These are phyloP conservation scores for Nectriaceae sp. DNA, from an alignment of 2,329 filamentous ascomycete species.

Conservation along the genomic window DNA sequence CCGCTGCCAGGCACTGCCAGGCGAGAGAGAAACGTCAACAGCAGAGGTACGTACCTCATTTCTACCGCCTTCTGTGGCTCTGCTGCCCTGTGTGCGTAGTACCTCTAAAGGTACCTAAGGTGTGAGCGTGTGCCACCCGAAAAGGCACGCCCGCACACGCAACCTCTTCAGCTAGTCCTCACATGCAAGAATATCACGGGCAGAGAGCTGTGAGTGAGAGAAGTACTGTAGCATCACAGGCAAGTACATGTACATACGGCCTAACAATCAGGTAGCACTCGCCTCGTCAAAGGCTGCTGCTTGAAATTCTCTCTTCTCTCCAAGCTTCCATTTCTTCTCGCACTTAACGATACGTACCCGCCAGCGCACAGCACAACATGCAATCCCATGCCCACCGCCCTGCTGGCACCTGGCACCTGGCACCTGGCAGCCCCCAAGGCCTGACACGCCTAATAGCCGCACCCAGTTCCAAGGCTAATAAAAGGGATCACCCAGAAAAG, in stretches of 20 bases:
- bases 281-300: too few species aligned
- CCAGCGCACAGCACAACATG: not conserved
- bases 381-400: too few species aligned
- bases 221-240: too few species aligned
- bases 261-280: not conserved
- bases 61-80: too few species aligned
- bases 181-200: not conserved
- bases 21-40: not conserved
- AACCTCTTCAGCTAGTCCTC: not conserved
- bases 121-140: too few species aligned
- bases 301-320: too few species aligned
- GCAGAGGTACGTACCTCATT: not conserved
- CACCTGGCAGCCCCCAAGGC: constrained; percentile 4
- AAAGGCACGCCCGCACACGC: too few species aligned
- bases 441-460: not conserved
- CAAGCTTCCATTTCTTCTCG: too few species aligned
- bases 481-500: constrained; percentile 5
- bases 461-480: not conserved
- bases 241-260: not conserved
- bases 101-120: too few species aligned
- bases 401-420: too few species aligned
- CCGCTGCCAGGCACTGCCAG: not conserved
- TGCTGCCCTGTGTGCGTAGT: too few species aligned
- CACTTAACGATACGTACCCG: not conserved
- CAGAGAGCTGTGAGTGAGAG: too few species aligned